A percentile compares a stretch with the other conserved stretches of the same genome.
Conservation (phyloP, 176 grass and related monocot species). For the Oryza coarctata region DNA sequence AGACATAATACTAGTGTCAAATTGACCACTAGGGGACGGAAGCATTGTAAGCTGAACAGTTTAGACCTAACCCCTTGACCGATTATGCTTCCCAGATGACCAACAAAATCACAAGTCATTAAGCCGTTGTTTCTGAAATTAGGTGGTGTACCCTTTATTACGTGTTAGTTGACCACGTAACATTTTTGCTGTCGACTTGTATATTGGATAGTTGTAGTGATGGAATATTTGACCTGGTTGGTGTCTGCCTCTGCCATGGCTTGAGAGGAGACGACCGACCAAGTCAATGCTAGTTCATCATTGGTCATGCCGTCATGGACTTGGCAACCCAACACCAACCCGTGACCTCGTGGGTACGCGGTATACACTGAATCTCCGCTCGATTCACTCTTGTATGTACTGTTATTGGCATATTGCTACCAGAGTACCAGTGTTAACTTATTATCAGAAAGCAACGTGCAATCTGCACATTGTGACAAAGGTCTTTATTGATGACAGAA, state of each 20-base stretch:
- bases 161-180: background rate
- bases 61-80: background rate
- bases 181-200: background rate
- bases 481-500: no score
- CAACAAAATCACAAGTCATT: background rate
- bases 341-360: background rate
- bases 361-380: background rate
- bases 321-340: background rate
- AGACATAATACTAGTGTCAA: background rate
- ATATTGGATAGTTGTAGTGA: background rate
- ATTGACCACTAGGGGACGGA: background rate
- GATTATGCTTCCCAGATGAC: constrained; percentile 5
- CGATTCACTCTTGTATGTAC: no score
- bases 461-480: no score
- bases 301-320: background rate
- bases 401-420: no score
- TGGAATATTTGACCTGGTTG: constrained; percentile 18
- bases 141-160: background rate
- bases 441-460: no score
- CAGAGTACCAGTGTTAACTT: no score
- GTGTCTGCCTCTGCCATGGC: background rate
- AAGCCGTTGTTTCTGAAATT: background rate
- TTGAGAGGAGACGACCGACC: background rate
- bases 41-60: background rate
- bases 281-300: background rate